A percentile compares a stretch with the other conserved stretches of the same genome.
phyloP scores from a whole-genome alignment of 1,284 basidiomycete genomes.

The Lignosus rhinocerotis region DNA sequence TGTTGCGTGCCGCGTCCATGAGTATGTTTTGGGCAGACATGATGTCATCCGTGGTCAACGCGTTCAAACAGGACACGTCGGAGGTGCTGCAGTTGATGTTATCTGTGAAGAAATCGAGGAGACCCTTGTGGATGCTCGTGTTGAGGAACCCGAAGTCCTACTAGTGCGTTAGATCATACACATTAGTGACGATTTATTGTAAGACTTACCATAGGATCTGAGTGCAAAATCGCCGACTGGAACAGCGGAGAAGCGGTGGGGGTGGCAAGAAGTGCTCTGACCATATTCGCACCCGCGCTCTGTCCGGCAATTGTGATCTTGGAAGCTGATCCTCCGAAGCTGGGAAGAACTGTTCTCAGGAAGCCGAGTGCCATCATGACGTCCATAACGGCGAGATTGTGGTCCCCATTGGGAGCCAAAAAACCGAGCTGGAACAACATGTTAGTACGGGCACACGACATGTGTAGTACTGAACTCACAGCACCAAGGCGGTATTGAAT shows the following conservation, averaged over 20 bases:
- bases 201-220: slow-evolving; percentile 76
- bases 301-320: slow-evolving; percentile 87
- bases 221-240: slow-evolving; percentile 76
- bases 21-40: slow-evolving; percentile 51
- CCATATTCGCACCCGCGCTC: slow-evolving; percentile 81
- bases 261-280: slow-evolving; percentile 71
- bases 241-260: slow-evolving; percentile 70
- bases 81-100: slow-evolving; percentile 48
- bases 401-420: slow-evolving; percentile 63
- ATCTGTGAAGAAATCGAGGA: slow-evolving; percentile 57
- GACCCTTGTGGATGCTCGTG: slow-evolving; percentile 47
- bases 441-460: not conserved
- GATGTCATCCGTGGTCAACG: slow-evolving; percentile 51
- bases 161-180: not conserved
- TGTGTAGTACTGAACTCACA: slow-evolving; percentile 41
- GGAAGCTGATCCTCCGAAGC: slow-evolving; percentile 67
- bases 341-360: slow-evolving; percentile 57
- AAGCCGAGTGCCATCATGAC: slow-evolving; percentile 69
- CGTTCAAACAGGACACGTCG: slow-evolving; percentile 52
- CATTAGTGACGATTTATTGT: not conserved
- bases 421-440: slow-evolving; percentile 64
- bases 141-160: slow-evolving; percentile 77
- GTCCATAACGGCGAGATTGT: slow-evolving; percentile 75
- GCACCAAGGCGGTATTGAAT: slow-evolving; percentile 85
- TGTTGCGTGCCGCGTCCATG: slow-evolving; percentile 35